These are phyloP conservation scores for Puccinia polysora DNA, from an alignment of 1,284 basidiomycete genomes.

Conservation along the genomic window DNA sequence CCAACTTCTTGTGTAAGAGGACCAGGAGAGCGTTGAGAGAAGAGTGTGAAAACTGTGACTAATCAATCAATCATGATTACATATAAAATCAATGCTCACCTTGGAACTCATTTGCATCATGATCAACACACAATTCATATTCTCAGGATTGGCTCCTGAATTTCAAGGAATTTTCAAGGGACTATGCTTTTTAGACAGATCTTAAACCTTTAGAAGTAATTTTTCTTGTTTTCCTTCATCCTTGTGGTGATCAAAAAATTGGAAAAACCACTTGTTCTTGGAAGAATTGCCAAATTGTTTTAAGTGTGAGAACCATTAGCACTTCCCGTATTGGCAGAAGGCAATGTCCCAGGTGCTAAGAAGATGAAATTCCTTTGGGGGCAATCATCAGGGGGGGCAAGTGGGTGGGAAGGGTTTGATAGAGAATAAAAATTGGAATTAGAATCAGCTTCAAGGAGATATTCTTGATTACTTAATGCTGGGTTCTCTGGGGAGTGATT, in stretches of 20 bases:
- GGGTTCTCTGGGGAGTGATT: neutral
- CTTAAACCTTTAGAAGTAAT: neutral
- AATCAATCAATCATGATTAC: neutral
- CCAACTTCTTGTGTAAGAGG: neutral
- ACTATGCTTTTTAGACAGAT: neutral
- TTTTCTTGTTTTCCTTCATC: constrained; percentile 6
- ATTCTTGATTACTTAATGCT: neutral
- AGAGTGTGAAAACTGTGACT: neutral
- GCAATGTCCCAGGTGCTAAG: too few relatives aligned
- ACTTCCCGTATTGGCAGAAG: neutral
- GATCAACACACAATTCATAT: constrained; percentile 41
- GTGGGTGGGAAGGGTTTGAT: neutral
- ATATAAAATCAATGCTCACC: constrained; percentile 4
- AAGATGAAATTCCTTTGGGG: constrained; percentile 3
- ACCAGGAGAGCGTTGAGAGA: neutral
- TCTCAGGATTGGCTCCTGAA: constrained; percentile 38
- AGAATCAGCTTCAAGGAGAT: neutral
- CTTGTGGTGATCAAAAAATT: constrained; percentile 43
- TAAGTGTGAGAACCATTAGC: neutral
- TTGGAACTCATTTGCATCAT: constrained; percentile 44
- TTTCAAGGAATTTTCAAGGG: constrained; percentile 12
- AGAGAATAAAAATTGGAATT: neutral
- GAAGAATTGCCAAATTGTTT: constrained; percentile 4
- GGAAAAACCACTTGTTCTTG: constrained; percentile 37
- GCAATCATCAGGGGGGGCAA: neutral